These are phyloP conservation scores for Leccinum griseonigrum DNA, from an alignment of 1,284 basidiomycete genomes.

Conservation along the genomic window DNA sequence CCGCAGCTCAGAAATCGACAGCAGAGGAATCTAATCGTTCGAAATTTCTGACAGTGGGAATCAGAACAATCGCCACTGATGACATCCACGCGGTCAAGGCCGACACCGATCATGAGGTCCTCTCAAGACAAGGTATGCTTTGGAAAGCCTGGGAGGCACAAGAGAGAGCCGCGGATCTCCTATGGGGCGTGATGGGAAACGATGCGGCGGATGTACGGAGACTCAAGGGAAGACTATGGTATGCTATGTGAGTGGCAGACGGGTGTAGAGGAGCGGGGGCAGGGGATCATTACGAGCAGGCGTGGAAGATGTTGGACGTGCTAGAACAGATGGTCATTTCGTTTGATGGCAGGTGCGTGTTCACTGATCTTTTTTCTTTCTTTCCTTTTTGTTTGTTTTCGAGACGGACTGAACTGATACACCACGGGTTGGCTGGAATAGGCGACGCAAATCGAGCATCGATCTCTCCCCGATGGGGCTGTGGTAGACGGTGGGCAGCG, in stretches of 20 bases:
- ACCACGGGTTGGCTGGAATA: constrained; percentile 19
- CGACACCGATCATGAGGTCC: constrained; percentile 49
- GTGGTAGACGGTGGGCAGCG: constrained; percentile 42
- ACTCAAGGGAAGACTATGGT: constrained; percentile 58
- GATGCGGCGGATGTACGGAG: constrained; percentile 64
- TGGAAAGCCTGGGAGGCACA: constrained; percentile 55
- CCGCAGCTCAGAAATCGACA: constrained; percentile 25
- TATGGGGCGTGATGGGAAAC: constrained; percentile 45
- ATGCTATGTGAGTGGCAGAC: constrained; percentile 43
- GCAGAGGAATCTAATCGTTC: constrained; percentile 56
- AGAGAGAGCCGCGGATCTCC: constrained; percentile 46
- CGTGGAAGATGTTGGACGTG: constrained; percentile 54
- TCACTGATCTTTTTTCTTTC: not conserved
- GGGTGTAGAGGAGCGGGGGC: constrained; percentile 37
- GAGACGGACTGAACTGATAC: constrained; percentile 9
- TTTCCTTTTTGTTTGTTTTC: not conserved
- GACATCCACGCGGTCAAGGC: constrained; percentile 4
- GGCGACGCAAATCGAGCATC: constrained; percentile 43
- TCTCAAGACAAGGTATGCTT: constrained; percentile 58
- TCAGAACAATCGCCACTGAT: constrained; percentile 32
- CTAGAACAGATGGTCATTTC: constrained; percentile 52
- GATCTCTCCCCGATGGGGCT: constrained; percentile 27
- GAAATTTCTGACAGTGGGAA: constrained; percentile 38
- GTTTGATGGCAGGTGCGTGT: constrained; percentile 52
- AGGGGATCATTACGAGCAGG: constrained; percentile 54